These are phyloP conservation scores for Penicillium subrubescens DNA, from an alignment of 495 filamentous ascomycete species.

Conservation along the genomic window DNA sequence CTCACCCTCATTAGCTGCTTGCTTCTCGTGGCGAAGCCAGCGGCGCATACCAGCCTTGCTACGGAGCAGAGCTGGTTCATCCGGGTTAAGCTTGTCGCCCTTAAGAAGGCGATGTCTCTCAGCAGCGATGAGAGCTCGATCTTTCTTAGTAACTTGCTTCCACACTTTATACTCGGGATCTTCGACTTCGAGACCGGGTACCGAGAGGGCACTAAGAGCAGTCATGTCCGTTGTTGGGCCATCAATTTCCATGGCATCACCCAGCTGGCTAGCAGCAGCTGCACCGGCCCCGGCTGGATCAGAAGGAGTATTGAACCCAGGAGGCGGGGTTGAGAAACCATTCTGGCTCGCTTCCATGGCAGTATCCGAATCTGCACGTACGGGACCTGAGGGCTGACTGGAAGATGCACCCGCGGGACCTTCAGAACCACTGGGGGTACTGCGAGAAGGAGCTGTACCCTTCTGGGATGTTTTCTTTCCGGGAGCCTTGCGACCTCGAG, in stretches of 20 bases:
- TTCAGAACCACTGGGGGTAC: constrained; percentile 68
- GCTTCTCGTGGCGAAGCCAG: constrained; percentile 75
- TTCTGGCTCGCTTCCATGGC: constrained; percentile 72
- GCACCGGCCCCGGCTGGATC: constrained; percentile 67
- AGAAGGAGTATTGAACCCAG: constrained; percentile 73
- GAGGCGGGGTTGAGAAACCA: constrained; percentile 80
- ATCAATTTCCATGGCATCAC: constrained; percentile 82
- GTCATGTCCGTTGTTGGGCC: constrained; percentile 60
- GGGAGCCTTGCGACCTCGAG: constrained; percentile 87
- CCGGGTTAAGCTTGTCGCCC: constrained; percentile 78
- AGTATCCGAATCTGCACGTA: constrained; percentile 65
- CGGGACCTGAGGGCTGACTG: constrained; percentile 52
- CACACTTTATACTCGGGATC: constrained; percentile 94
- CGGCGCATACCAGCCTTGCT: constrained; percentile 77
- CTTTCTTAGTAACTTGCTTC: constrained; percentile 98
- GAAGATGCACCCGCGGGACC: constrained; percentile 65
- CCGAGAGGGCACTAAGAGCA: constrained; percentile 53
- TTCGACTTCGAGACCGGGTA: constrained; percentile 58
- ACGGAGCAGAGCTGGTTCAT: constrained; percentile 83
- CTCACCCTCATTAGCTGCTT: constrained; percentile 54
- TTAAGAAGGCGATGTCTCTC: constrained; percentile 79
- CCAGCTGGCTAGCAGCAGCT: constrained; percentile 67
- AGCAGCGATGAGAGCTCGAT: constrained; percentile 82
- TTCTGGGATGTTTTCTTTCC: constrained; percentile 74
- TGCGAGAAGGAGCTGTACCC: constrained; percentile 68